These are phyloP conservation scores for Suillus decipiens DNA, from an alignment of 768 basidiomycete species.

Conservation along the genomic window DNA sequence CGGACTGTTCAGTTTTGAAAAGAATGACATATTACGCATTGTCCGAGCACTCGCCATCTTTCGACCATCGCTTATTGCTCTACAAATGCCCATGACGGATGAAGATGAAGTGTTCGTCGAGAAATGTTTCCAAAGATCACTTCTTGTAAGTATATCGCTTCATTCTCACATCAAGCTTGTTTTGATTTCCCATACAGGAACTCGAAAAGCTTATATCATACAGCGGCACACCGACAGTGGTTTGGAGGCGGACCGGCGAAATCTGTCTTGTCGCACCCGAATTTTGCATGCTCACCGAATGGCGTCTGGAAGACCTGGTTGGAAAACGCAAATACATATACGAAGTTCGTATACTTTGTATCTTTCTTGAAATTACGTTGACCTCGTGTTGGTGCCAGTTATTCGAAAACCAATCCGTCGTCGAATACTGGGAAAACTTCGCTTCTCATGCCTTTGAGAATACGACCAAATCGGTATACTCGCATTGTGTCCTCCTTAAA, in stretches of 20 bases:
- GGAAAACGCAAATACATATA: conserved; percentile 51
- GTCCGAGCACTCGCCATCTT: conserved; percentile 94
- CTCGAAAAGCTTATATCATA: conserved; percentile 96
- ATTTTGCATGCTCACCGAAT: conserved; percentile 92
- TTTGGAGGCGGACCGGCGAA: conserved; percentile 98
- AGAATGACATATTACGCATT: conserved; percentile 92
- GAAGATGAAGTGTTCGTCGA: conserved; percentile 98
- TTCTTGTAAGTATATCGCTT: conserved; percentile 59
- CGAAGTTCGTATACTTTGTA: conserved; percentile 38
- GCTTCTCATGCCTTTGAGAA: conserved; percentile 97
- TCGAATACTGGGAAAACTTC: conserved; percentile 97
- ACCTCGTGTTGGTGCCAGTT: conserved; percentile 46
- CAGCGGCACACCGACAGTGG: conserved; percentile 95
- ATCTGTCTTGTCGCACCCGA: conserved; percentile 96
- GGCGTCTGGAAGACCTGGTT: conserved; percentile 82
- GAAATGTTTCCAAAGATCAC: conserved; percentile 90
- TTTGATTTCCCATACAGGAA: conserved; percentile 54
- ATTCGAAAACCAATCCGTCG: conserved; percentile 93
- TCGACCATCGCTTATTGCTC: conserved; percentile 93
- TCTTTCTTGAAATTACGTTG: conserved; percentile 16
- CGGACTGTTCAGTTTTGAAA: conserved; percentile 73
- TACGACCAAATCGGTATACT: conserved; percentile 93
- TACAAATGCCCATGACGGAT: conserved; percentile 96
- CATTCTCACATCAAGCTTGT: background rate
- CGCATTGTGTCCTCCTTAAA: conserved; percentile 87